Conservation (phyloP, 148 eudicot genomes). For the Arctostaphylos glauca region DNA sequence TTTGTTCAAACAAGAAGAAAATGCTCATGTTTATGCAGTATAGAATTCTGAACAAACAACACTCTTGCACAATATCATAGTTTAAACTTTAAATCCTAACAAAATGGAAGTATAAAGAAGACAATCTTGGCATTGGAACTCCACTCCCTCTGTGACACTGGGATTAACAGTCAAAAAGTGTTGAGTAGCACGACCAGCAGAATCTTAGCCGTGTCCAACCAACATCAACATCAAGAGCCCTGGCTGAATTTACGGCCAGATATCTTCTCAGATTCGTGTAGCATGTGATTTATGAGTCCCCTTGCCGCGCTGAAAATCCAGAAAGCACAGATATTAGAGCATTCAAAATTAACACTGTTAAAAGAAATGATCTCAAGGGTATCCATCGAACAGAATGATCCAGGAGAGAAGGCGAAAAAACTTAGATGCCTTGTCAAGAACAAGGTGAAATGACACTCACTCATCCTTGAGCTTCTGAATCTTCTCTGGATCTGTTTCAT, state of each 20-base stretch:
- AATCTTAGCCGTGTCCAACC: neutral
- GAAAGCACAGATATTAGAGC: neutral
- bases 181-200: neutral
- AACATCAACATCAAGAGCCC: slow-evolving; percentile 16
- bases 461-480: slow-evolving; percentile 73
- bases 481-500: slow-evolving; percentile 76
- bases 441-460: slow-evolving; percentile 41
- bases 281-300: slow-evolving; percentile 62
- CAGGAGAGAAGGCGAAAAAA: neutral
- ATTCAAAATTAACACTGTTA: neutral
- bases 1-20: neutral
- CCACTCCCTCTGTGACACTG: slow-evolving; percentile 4
- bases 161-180: neutral
- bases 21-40: neutral
- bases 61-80: neutral
- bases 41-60: neutral
- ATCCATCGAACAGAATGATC: neutral
- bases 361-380: neutral
- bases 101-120: neutral
- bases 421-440: neutral
- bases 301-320: slow-evolving; percentile 58
- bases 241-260: slow-evolving; percentile 62
- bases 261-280: slow-evolving; percentile 52
- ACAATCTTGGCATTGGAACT: neutral
- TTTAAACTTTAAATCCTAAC: neutral